Evolutionary conservation across 306 rosid genomes (phyloP), one percentile per base, ranked within the genome.

Genomic region (Comarum palustre): DNA sequence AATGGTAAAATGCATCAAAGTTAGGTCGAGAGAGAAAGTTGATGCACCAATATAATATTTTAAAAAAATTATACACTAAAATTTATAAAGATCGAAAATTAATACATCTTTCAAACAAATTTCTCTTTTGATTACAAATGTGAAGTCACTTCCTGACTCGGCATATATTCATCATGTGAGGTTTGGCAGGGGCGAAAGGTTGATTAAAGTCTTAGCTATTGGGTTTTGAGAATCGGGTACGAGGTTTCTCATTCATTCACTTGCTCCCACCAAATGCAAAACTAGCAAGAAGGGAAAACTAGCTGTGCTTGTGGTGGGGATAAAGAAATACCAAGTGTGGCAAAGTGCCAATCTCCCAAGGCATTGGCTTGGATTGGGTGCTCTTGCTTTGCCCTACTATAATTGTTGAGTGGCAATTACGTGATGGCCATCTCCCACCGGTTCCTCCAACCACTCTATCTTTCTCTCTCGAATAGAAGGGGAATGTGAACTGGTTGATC

Each of bases 321-420:
- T 20, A 47, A 67, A 51, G 47, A 41, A 77, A 55, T 70, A 10
- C 31, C 39, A 50, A 51, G 68, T n/a, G 68, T 48, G 65, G 71
- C 51, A 17, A 69, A 72, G 61, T 72, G 77, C 19, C 74, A 17
- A 8, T 61, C 38, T 34, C 6, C 6, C 8, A 61, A 25, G 66
- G 42, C 43, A 16, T 58, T 59, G 27, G 19, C 19, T 22, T 76
- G 25, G 6, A 55, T 39, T 54, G 54, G 75, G 14, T 58, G 43
- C 65, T 14, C n/a, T 27, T 59, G 67, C 42, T 29, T 32, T 32
- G 51, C 72, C 77, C 75, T 42, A 66, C 58, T 70, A 76, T 27
- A 73, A 78, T 69, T 43, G 87, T 70, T 78, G 85, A 77, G 84
- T 74, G 79, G 81, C 77, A 72, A 69, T 70, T 76, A 81, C 82